Evolutionary conservation across 345 rosid genomes (phyloP).

Genomic region (Populus euphratica): DNA sequence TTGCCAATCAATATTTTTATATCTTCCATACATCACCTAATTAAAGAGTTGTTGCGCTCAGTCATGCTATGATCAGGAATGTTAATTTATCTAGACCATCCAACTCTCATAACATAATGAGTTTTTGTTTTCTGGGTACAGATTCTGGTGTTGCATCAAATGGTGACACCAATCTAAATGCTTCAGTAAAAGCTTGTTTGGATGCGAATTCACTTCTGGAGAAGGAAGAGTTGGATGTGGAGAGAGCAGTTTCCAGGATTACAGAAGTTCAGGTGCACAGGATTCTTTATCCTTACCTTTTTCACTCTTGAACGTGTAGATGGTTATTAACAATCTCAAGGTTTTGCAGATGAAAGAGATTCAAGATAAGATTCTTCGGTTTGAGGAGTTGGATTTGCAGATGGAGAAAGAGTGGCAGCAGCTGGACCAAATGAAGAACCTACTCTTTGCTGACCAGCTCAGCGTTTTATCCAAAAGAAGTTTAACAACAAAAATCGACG

Average conservation of each 20-base stretch:
- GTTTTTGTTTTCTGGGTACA: constrained; percentile 18
- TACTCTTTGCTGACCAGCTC: constrained; percentile 75
- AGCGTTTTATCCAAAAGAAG: constrained; percentile 50
- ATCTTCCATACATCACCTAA: not conserved
- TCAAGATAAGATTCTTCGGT: constrained; percentile 52
- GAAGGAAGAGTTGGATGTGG: constrained; percentile 66
- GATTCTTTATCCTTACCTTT: constrained; percentile 2
- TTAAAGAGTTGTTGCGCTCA: not conserved
- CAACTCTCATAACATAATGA: not conserved
- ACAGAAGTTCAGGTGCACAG: constrained; percentile 60
- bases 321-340: not conserved
- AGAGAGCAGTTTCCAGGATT: constrained; percentile 51
- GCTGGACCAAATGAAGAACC: constrained; percentile 67
- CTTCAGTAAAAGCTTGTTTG: constrained; percentile 32
- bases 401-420: constrained; percentile 86
- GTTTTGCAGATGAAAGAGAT: constrained; percentile 68
- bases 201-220: constrained; percentile 50
- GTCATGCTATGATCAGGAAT: not conserved
- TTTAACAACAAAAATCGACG: constrained; percentile 32
- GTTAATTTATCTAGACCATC: not conserved
- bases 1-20: not conserved
- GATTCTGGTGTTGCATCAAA: constrained; percentile 37
- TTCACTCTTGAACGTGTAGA: not conserved
- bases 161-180: constrained; percentile 36
- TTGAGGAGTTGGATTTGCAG: constrained; percentile 74